Evolutionary conservation across 2,329 filamentous ascomycete genomes (phyloP).

Genomic region (Claviceps sp.): DNA sequence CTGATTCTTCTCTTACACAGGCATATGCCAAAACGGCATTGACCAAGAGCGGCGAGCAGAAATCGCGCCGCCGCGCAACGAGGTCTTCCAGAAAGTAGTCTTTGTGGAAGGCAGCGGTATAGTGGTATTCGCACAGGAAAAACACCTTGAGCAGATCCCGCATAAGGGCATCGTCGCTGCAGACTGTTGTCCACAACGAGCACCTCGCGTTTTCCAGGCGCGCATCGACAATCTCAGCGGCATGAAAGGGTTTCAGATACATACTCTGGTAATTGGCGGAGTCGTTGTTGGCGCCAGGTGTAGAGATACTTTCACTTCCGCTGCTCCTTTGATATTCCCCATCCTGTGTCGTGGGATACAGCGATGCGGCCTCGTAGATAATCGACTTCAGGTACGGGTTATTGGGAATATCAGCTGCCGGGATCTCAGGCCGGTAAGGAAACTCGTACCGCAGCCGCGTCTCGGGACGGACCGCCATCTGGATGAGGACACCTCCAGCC

Average conservation of each 20-base stretch:
- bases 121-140: slow-evolving; percentile 23
- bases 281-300: background rate
- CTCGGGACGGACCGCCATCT: slow-evolving; percentile 24
- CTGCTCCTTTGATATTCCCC: background rate
- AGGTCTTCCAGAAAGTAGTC: slow-evolving; percentile 27
- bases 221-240: slow-evolving; percentile 21
- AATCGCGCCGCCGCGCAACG: slow-evolving; percentile 14
- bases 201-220: slow-evolving; percentile 15
- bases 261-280: slow-evolving; percentile 8
- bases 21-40: slow-evolving; percentile 23
- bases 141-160: slow-evolving; percentile 15
- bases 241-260: slow-evolving; percentile 24
- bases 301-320: background rate
- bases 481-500: slow-evolving; percentile 23
- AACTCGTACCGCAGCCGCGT: slow-evolving; percentile 25
- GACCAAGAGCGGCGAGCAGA: slow-evolving; percentile 27
- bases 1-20: slow-evolving; percentile 15
- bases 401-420: slow-evolving; percentile 3
- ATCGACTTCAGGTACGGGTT: slow-evolving; percentile 16
- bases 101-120: slow-evolving; percentile 23
- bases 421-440: slow-evolving; percentile 18
- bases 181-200: slow-evolving; percentile 24
- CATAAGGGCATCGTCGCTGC: slow-evolving; percentile 21
- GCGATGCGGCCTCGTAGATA: slow-evolving; percentile 13
- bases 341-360: slow-evolving; percentile 1